Conservation (phyloP, 768 basidiomycete species). For the Holtermanniella nyarrowii region DNA sequence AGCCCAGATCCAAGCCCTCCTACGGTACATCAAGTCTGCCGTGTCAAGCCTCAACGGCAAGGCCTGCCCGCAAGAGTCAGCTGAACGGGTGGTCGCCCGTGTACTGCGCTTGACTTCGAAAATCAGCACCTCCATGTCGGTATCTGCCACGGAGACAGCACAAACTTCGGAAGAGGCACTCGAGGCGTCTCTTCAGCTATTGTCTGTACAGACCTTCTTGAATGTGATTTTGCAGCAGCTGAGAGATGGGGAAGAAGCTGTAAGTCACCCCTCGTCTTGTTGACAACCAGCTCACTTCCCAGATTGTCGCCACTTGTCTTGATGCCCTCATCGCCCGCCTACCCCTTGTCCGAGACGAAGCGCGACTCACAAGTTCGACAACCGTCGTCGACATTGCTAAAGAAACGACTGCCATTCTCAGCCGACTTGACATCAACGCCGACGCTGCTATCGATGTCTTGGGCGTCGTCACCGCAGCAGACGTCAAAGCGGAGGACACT, state of each 20-base stretch:
- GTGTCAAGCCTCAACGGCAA: conserved; percentile 24
- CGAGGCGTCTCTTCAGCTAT: conserved; percentile 50
- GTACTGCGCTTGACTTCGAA: conserved; percentile 14
- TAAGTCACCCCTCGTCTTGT: too few relatives aligned
- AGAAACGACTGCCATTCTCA: conserved; percentile 47
- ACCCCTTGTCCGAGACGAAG: conserved; percentile 49
- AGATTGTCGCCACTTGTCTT: conserved; percentile 40
- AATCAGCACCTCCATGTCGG: conserved; percentile 4
- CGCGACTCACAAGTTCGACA: conserved; percentile 49
- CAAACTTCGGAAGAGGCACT: conserved; percentile 44
- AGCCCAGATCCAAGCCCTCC: conserved; percentile 58
- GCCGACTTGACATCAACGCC: conserved; percentile 41
- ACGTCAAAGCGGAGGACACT: conserved; percentile 57
- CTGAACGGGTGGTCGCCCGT: conserved; percentile 16
- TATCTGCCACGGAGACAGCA: conserved; percentile 12
- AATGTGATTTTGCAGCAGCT: conserved; percentile 51
- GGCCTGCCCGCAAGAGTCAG: conserved; percentile 12
- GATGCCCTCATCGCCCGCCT: conserved; percentile 60
- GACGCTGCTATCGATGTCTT: conserved; percentile 56
- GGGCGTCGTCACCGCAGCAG: conserved; percentile 51
- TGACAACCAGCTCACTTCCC: too few relatives aligned
- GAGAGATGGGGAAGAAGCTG: conserved; percentile 48
- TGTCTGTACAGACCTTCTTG: conserved; percentile 64
- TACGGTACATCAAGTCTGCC: conserved; percentile 48
- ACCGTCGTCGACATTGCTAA: conserved; percentile 51